Evolutionary conservation across 2,329 filamentous ascomycete genomes (phyloP).

Genomic region (Clonostachys sp.): DNA sequence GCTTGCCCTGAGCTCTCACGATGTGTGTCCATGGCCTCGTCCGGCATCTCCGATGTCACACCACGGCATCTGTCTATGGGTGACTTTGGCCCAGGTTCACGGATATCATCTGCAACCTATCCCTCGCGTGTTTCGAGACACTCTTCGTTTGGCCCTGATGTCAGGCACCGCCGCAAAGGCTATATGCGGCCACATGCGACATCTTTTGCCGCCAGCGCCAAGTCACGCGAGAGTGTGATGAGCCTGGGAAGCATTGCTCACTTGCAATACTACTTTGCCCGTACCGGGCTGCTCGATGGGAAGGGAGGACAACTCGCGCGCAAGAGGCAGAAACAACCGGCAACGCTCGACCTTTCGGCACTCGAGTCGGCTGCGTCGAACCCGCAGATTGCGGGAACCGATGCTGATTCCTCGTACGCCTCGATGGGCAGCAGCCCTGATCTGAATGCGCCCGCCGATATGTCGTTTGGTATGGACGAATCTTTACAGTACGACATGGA

Average conservation of each 20-base stretch:
- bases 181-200: slow-evolving; percentile 86
- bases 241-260: slow-evolving; percentile 95
- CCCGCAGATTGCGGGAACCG: slow-evolving; percentile 36
- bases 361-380: slow-evolving; percentile 28
- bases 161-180: slow-evolving; percentile 58
- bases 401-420: slow-evolving; percentile 55
- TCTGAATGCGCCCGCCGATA: slow-evolving; percentile 34
- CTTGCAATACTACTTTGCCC: slow-evolving; percentile 95
- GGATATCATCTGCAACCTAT: not conserved
- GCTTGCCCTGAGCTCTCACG: slow-evolving; percentile 55
- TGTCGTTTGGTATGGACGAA: slow-evolving; percentile 18
- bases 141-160: slow-evolving; percentile 38
- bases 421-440: slow-evolving; percentile 58
- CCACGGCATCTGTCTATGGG: slow-evolving; percentile 36
- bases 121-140: slow-evolving; percentile 11
- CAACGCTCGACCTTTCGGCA: slow-evolving; percentile 52
- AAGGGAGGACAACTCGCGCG: slow-evolving; percentile 84
- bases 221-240: slow-evolving; percentile 89
- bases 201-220: slow-evolving; percentile 85
- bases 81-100: slow-evolving; percentile 18
- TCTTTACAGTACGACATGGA: slow-evolving; percentile 24
- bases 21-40: slow-evolving; percentile 59
- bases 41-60: slow-evolving; percentile 45
- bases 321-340: slow-evolving; percentile 58
- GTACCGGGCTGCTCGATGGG: slow-evolving; percentile 87